A percentile compares a stretch with the other conserved stretches of the same genome.
phyloP scores from a whole-genome alignment of 1,284 basidiomycete genomes.

The Salmacisia buchloeana region DNA sequence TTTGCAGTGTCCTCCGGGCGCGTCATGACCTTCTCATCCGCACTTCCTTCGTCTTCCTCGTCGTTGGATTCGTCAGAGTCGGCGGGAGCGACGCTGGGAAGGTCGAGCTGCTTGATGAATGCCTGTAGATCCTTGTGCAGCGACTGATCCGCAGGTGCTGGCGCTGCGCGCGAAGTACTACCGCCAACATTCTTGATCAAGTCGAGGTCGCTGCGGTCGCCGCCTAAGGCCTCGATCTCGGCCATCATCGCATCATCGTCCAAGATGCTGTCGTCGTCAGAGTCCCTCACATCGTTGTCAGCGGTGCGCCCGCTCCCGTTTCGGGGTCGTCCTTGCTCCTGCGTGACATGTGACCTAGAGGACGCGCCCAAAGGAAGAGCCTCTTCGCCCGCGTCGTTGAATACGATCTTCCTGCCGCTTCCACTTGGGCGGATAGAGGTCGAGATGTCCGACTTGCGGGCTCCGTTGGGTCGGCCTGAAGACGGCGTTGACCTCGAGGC shows the following conservation, averaged over 20 bases:
- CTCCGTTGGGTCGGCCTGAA: too few species aligned
- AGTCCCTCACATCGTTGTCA: background rate
- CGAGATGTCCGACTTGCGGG: too few species aligned
- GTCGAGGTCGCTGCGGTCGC: background rate
- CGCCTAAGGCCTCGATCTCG: slow-evolving; percentile 8
- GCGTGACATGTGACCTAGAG: too few species aligned
- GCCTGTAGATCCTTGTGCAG: background rate
- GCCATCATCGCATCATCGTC: slow-evolving; percentile 4
- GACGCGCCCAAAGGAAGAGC: too few species aligned
- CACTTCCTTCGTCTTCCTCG: background rate
- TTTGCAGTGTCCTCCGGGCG: background rate
- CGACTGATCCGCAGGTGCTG: background rate
- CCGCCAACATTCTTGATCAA: background rate
- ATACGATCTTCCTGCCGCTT: too few species aligned
- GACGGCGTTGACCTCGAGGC: too few species aligned
- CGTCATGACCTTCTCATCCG: too few species aligned
- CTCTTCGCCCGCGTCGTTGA: too few species aligned
- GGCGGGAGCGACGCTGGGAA: background rate
- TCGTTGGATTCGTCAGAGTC: background rate
- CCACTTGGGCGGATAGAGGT: too few species aligned
- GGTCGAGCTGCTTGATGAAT: background rate
- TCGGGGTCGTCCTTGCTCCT: too few species aligned
- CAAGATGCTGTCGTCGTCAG: background rate
- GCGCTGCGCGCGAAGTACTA: background rate
- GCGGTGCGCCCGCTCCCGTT: too few species aligned